Evolutionary conservation across 148 eudicot genomes (phyloP), one percentile per base, ranked within the genome.

Genomic region (Heliamphora exappendiculata): DNA sequence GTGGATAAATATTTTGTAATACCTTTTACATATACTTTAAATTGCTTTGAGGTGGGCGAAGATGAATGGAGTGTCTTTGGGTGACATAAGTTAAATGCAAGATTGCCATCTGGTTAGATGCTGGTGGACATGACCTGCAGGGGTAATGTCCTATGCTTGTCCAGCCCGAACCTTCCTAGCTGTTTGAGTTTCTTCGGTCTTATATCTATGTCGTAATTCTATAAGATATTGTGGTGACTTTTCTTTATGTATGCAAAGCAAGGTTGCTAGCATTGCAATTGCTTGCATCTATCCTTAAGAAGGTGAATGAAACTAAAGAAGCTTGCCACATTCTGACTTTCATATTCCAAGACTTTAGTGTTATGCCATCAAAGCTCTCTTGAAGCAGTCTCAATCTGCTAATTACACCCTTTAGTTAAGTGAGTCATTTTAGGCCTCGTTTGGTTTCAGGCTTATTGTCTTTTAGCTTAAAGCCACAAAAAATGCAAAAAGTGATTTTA

Each of bases 301-400:
- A 67, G 71, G 51, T 67, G 71, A 67, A 67, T 67, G 71, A 67
- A 41, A 67, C 13, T 3, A 41, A 66, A 39, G 9, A 24, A 67
- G 72, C 33, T 67, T 67, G 34, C 34, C 51, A 67, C 71, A 16
- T 65, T 19, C 7, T 65, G 69, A 11, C 51, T 44, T 67, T 24
- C 9, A 24, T 63, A 42, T 13, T 9, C 14, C 53, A 24, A 45
- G 3, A 42, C 10, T 12, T 67, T 42, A 6, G 10, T 8, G 19
- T 3, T 39, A 5, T 65, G 47, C 47, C 13, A 7, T 14, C 14
- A 66, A 66, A 53, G 50, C 58, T 39, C 37, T 41, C 50, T 67
- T 4, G 50, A 39, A 39, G 45, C 47, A 53, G 50, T 53, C 58
- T 53, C 4, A 19, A 53, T 17, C 24, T 53, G 24, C 58, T 9